Evolutionary conservation across 1,284 basidiomycete genomes (phyloP).

Genomic region (Irpex lacteus): DNA sequence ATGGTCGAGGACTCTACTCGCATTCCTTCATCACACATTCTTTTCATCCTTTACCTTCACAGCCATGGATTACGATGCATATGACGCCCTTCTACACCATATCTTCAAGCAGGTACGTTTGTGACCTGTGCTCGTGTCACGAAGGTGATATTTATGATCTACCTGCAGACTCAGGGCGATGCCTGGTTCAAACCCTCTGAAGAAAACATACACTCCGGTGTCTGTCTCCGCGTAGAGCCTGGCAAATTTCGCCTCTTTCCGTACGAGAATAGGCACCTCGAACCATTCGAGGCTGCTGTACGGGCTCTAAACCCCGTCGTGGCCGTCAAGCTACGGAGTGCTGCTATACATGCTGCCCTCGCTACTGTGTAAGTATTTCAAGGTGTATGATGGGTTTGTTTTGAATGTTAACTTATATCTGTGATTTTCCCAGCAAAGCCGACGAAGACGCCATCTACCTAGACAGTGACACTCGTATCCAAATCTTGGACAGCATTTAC

Average conservation of each 20-base stretch:
- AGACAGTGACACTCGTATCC: constrained; percentile 57
- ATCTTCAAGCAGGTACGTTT: constrained; percentile 48
- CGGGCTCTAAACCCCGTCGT: constrained; percentile 74
- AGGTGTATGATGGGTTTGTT: background rate
- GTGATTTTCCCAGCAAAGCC: constrained; percentile 40
- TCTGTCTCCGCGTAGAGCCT: constrained; percentile 63
- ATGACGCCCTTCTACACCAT: constrained; percentile 69
- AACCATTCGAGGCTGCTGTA: constrained; percentile 71
- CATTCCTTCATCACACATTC: background rate
- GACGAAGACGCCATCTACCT: constrained; percentile 54
- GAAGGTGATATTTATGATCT: background rate
- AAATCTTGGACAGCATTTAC: constrained; percentile 61
- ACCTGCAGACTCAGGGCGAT: constrained; percentile 58
- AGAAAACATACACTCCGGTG: constrained; percentile 67
- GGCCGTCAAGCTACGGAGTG: constrained; percentile 76
- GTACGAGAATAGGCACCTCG: constrained; percentile 57
- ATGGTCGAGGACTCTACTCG: background rate
- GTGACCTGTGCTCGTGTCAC: background rate
- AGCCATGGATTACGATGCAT: constrained; percentile 69
- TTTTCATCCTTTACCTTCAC: background rate
- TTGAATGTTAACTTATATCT: background rate
- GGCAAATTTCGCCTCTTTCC: constrained; percentile 67
- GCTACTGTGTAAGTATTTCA: constrained; percentile 53
- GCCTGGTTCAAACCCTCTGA: constrained; percentile 76
- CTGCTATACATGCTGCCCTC: constrained; percentile 78